A percentile compares a stretch with the other conserved stretches of the same genome.
These are phyloP conservation scores for Ophiostoma sp. DNA, from an alignment of 2,329 filamentous ascomycete genomes.

Conservation along the genomic window DNA sequence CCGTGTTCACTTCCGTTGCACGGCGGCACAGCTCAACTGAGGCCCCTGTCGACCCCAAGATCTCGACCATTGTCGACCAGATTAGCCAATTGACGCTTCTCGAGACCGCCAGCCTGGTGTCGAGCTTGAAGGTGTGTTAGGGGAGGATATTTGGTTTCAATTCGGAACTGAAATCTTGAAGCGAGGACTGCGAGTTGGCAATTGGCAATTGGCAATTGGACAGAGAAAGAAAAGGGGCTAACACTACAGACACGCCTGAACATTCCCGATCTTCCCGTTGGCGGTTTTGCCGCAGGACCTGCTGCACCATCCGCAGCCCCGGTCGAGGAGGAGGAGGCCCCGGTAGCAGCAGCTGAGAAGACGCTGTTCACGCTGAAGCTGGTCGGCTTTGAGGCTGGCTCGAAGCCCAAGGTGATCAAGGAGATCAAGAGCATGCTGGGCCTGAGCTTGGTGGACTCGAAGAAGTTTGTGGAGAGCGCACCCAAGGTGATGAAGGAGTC, in stretches of 20 bases:
- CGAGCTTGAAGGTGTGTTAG: slow-evolving; percentile 76
- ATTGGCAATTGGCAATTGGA: background rate
- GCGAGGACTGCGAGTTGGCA: background rate
- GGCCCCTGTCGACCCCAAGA: slow-evolving; percentile 78
- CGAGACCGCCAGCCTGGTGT: slow-evolving; percentile 94
- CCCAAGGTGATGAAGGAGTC: slow-evolving; percentile 99
- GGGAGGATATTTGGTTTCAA: background rate
- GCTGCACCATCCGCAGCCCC: slow-evolving; percentile 55
- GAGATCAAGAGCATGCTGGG: slow-evolving; percentile 96
- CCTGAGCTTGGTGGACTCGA: slow-evolving; percentile 94
- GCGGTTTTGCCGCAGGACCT: slow-evolving; percentile 71
- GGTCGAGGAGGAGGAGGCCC: slow-evolving; percentile 75
- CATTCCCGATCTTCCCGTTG: slow-evolving; percentile 94
- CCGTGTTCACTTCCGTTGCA: slow-evolving; percentile 43
- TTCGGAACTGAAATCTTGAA: background rate
- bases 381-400: slow-evolving; percentile 73
- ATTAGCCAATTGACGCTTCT: slow-evolving; percentile 97
- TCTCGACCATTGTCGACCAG: slow-evolving; percentile 90
- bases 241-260: slow-evolving; percentile 73
- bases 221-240: background rate
- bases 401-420: slow-evolving; percentile 99
- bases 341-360: slow-evolving; percentile 87
- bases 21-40: slow-evolving; percentile 89
- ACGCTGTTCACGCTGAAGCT: slow-evolving; percentile 96
- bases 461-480: slow-evolving; percentile 99